Base-by-base conservation (phyloP, 306 rosid species). In the Hylodesmum podocarpum region DNA sequence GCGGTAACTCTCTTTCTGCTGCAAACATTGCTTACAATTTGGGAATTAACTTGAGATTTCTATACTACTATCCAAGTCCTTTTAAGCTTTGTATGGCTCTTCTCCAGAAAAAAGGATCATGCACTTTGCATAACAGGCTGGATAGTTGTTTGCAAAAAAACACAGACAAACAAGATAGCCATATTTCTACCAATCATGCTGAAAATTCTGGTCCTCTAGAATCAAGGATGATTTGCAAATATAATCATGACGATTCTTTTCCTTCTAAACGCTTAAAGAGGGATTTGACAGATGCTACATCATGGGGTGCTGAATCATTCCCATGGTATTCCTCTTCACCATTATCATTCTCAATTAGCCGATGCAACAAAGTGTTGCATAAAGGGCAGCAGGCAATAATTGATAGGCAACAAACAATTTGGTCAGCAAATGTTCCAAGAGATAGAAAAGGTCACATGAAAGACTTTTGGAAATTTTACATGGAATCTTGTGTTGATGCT, bases 401-500 rank as follows among this genome's bases (percentile, higher is more conserved):
- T 63, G 80, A 70, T 61, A 37, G 34, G 40, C 41, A 37, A 80
- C 86, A 72, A 81, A 81, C 59, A 73, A 77, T 75, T 51, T 64
- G 86, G 83, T 81, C 80, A 39, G 64, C 51, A 25, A 76, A 82
- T 75, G 54, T 80, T 71, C 84, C 83, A 15, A 90, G 85, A 78
- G 84, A 70, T 72, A 76, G 46, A 77, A 81, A 63, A 57, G 87
- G 85, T 68, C 73, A 67, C 19, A 53, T 94, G 89, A 80, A 79
- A 65, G 87, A 79, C 67, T 29, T 79, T 59, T 94, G 98, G 98
- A 90, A 90, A 85, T 87, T 90, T 87, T 28, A 84, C 80, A 77
- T 84, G 91, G 95, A 91, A 70, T 94, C 96, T 43, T 94, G 98
- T 83, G 96, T 94, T 77, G 98, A 91, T 80, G 98, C 97, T 69